Percentiles rank a stretch among this genome's conserved stretches.
phyloP scores from a whole-genome alignment of 345 rosid species.

The Euphorbia pulcherrima region DNA sequence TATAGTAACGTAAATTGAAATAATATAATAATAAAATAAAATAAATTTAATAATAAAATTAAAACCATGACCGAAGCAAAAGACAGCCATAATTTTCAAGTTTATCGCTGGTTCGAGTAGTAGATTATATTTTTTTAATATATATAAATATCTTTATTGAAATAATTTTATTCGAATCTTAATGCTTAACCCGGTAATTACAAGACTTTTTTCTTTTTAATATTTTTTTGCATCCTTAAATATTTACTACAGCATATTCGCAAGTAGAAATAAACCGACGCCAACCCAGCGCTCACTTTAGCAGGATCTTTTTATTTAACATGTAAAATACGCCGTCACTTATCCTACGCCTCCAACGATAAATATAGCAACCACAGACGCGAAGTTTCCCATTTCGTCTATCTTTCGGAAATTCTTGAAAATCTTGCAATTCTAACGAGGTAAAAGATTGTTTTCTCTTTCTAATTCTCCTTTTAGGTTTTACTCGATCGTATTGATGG shows the following conservation, averaged over 20 bases:
- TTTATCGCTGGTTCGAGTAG: no score
- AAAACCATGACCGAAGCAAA: no score
- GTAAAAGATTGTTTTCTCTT: conserved; percentile 11
- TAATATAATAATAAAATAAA: no score
- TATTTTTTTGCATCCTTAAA: not conserved
- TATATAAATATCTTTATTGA: no score
- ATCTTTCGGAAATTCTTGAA: not conserved
- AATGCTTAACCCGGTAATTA: no score
- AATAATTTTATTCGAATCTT: no score
- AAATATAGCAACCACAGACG: not conserved
- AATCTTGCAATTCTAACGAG: not conserved
- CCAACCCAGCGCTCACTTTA: conserved; percentile 9
- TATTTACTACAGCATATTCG: conserved; percentile 10
- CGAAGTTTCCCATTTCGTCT: not conserved
- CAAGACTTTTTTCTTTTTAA: no score
- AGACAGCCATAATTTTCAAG: no score
- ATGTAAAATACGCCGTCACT: conserved; percentile 15
- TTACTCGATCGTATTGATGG: not conserved
- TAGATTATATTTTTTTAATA: no score
- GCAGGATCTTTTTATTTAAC: not conserved
- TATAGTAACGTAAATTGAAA: no score
- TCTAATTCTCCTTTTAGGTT: conserved; percentile 13
- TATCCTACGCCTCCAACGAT: conserved; percentile 20
- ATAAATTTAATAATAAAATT: no score
- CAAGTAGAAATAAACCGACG: not conserved